Evolutionary conservation across 75 land plant species (phyloP).

Genomic region (Sequoiadendron giganteum): DNA sequence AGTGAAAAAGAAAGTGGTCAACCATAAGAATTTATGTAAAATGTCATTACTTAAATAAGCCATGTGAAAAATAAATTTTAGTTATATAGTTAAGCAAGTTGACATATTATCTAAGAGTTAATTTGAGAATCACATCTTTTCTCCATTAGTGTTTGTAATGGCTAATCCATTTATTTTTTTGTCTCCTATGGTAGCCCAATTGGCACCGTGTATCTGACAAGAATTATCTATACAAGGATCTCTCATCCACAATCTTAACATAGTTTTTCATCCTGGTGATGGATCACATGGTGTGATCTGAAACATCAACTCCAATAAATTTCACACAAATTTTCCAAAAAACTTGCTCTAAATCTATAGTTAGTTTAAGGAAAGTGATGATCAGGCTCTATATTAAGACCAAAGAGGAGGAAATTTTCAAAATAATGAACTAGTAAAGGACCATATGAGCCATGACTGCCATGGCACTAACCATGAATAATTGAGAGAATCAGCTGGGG

Average conservation of each 20-base stretch:
- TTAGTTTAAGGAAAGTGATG: not conserved
- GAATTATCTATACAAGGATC: not conserved
- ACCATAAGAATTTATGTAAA: not conserved
- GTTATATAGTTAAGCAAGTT: not conserved
- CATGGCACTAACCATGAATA: not conserved
- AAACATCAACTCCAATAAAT: not conserved
- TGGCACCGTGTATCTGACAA: not conserved
- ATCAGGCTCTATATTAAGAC: not conserved
- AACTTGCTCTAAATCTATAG: not conserved
- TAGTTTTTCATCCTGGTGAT: not conserved
- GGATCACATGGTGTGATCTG: not conserved
- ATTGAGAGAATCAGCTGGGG: not conserved
- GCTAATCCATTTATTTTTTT: not conserved
- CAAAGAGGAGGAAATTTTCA: not conserved
- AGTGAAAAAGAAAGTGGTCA: not conserved
- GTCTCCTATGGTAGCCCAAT: not conserved
- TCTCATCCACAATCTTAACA: not conserved
- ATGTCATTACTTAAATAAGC: too few species aligned
- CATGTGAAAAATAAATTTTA: not conserved
- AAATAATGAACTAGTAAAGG: not conserved
- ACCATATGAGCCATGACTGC: not conserved
- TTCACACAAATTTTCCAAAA: not conserved
- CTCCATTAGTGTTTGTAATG: not conserved
- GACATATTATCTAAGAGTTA: not conserved
- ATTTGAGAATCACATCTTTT: not conserved